Conservation (phyloP, 2,329 filamentous ascomycete genomes). For the Talaromyces piceae region DNA sequence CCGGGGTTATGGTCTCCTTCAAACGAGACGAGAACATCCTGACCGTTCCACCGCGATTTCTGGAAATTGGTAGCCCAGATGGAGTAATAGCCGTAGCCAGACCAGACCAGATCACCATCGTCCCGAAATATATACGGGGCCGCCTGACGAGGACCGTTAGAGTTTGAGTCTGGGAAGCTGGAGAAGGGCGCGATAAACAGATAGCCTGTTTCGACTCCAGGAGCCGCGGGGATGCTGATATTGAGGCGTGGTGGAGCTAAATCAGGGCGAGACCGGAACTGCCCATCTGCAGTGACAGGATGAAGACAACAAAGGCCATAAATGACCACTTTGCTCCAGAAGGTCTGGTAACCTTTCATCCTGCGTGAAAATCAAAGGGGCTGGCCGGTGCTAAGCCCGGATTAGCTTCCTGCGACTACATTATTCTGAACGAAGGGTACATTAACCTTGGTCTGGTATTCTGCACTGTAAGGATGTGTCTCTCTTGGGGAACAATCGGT, state of each 20-base stretch:
- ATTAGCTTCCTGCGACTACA: background rate
- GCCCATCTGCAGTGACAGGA: background rate
- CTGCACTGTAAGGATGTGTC: background rate
- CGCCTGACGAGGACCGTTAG: constrained; percentile 44
- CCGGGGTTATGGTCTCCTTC: constrained; percentile 47
- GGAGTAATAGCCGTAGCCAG: constrained; percentile 46
- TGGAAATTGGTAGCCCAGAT: constrained; percentile 51
- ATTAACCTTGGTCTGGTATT: background rate
- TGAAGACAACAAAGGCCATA: background rate
- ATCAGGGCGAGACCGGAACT: constrained; percentile 1
- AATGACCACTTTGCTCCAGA: background rate
- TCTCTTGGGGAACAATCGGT: too few relatives aligned
- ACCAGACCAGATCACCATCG: constrained; percentile 51
- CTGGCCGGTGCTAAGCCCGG: background rate
- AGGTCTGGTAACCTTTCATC: background rate
- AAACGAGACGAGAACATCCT: constrained; percentile 48
- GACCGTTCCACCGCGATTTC: constrained; percentile 39
- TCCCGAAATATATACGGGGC: constrained; percentile 51
- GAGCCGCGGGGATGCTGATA: constrained; percentile 32
- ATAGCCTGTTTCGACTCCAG: constrained; percentile 29
- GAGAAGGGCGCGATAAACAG: constrained; percentile 34
- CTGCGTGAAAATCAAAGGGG: background rate
- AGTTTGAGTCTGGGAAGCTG: constrained; percentile 16
- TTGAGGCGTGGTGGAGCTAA: constrained; percentile 18
- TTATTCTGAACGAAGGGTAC: background rate